phyloP scores from a whole-genome alignment of 768 basidiomycete species.

The Megacollybia marginata region DNA sequence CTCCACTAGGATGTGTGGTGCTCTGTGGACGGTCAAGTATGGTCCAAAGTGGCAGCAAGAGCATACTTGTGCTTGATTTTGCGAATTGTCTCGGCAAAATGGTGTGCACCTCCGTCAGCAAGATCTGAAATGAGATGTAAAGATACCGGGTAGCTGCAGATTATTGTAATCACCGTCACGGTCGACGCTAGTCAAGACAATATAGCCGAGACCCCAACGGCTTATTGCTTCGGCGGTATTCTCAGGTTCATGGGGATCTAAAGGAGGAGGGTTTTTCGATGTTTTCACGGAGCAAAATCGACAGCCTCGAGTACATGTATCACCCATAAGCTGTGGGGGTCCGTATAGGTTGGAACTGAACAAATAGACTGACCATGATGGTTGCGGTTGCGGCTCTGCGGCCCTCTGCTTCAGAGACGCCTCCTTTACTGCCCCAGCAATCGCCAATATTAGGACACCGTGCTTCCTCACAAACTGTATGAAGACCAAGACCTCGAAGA shows the following conservation, averaged over 20 bases:
- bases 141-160: background rate
- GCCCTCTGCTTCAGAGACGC: constrained; percentile 57
- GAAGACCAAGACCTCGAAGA: constrained; percentile 80
- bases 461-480: constrained; percentile 98
- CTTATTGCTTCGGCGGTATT: constrained; percentile 97
- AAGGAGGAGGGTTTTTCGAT: constrained; percentile 75
- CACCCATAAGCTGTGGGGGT: constrained; percentile 82
- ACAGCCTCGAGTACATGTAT: constrained; percentile 97
- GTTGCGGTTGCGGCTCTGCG: constrained; percentile 90
- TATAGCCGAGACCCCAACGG: constrained; percentile 96
- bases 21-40: constrained; percentile 38
- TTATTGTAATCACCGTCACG: constrained; percentile 62
- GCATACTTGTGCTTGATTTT: constrained; percentile 93
- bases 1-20: constrained; percentile 93
- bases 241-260: constrained; percentile 96
- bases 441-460: constrained; percentile 99
- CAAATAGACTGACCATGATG: constrained; percentile 70
- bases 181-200: constrained; percentile 94
- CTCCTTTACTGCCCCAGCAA: constrained; percentile 90
- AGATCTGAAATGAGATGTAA: constrained; percentile 53
- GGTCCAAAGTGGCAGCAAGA: background rate
- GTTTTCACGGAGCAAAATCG: constrained; percentile 98
- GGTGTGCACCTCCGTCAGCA: constrained; percentile 82
- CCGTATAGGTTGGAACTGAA: background rate
- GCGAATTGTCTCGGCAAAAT: constrained; percentile 91